Evolutionary conservation across 2,329 filamentous ascomycete genomes (phyloP).

Genomic region (Raffaelea deltoideospora): DNA sequence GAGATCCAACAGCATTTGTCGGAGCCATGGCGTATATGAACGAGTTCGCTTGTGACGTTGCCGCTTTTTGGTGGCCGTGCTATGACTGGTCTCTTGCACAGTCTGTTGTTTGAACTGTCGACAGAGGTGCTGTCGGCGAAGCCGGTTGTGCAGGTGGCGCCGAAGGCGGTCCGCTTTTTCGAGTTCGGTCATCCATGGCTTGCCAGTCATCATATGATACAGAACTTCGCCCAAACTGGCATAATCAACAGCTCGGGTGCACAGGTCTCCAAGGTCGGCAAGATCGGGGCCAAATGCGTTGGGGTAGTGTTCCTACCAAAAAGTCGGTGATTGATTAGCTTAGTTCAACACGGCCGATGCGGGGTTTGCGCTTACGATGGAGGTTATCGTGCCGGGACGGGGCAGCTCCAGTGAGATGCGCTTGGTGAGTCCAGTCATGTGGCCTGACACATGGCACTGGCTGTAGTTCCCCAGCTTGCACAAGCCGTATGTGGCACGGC

Average conservation of each 20-base stretch:
- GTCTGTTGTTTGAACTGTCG: too few species aligned
- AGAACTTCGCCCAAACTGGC: conserved; percentile 22
- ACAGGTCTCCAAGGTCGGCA: too few species aligned
- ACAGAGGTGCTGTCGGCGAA: not conserved
- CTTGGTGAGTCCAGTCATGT: conserved; percentile 10
- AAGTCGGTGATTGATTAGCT: too few species aligned
- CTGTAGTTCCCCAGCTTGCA: conserved; percentile 38
- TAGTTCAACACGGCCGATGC: too few species aligned
- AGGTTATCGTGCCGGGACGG: conserved; percentile 6
- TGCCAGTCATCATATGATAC: conserved; percentile 26
- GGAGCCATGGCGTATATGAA: too few species aligned
- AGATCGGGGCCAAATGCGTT: too few species aligned
- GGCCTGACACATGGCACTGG: conserved; percentile 23
- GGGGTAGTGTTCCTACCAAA: too few species aligned
- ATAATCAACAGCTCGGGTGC: conserved; percentile 18
- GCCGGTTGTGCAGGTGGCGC: not conserved
- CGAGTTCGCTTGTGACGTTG: too few species aligned
- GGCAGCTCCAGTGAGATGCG: conserved; percentile 9
- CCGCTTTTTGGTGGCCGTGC: too few species aligned
- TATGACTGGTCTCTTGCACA: too few species aligned
- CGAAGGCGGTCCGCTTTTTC: not conserved
- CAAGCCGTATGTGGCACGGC: conserved; percentile 32
- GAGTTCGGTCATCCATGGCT: not conserved
- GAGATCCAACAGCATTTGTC: too few species aligned
- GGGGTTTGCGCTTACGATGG: too few species aligned